Base-by-base conservation (phyloP, 2,329 filamentous ascomycete species). In the Endocalyx cinctus region DNA sequence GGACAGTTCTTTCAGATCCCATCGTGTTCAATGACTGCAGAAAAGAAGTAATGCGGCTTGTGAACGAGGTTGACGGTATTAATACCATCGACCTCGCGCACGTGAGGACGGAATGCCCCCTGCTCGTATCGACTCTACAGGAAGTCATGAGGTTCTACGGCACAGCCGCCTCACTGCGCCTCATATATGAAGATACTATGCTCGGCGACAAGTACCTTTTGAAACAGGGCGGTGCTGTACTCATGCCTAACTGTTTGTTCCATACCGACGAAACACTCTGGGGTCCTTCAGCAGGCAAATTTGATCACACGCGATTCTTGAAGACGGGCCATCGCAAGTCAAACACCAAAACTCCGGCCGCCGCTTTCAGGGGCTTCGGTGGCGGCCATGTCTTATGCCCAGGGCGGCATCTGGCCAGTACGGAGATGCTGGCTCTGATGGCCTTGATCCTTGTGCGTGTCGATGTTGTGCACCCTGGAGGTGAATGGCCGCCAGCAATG, bases 321-420 rank as follows among this genome's bases (percentile, higher is more conserved):
- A 43, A 37, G 25, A 22, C 31, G 17, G 19, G 1, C 33, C 11
- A 27, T 15, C 13, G 30, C 17, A 26, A 22, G 10, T n/a, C n/a
- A n/a, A 29, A 28, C 12, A 27, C 33, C 2, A 34, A 31, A 10
- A 31, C 34, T 27, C 34, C 34, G 10, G 34, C 37, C 13, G 41
- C 38, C n/a, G 41, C 37, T 16, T 46, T 43, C 23, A 39, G 42
- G 5, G 40, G 37, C 16, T 45, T 45, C 17, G 37, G 42, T 20
- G 37, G 39, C 25, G 39, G 37, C 10, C 29, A 38, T 14, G 31
- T 45, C 10, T 19, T 42, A 15, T 46, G 41, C 26, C 41, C 39
- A 5, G 42, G 42, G 6, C 41, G 43, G 10, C 41, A 45, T 27
- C 36, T 45, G 25, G 39, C 41, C 12, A 42, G 33, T 26, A 45